These are phyloP conservation scores for Neurospora sp. DNA, from an alignment of 495 filamentous ascomycete species.

Conservation along the genomic window DNA sequence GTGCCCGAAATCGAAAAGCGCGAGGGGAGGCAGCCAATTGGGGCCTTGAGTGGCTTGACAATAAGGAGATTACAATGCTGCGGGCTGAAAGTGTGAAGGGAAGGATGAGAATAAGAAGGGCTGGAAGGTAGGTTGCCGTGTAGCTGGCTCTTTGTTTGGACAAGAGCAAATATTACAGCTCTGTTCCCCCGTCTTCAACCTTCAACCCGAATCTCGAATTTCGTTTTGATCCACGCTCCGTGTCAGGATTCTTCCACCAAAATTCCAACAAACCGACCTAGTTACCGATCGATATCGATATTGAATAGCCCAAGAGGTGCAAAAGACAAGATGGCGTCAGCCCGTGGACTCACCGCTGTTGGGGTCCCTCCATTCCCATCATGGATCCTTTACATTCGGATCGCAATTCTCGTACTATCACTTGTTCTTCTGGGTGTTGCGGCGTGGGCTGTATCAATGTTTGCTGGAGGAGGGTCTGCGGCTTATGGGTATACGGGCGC, in stretches of 20 bases:
- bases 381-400: conserved; percentile 25
- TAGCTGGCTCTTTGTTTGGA: not conserved
- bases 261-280: not conserved
- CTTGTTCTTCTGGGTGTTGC: conserved; percentile 22
- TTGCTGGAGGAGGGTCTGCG: conserved; percentile 1
- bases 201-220: not conserved
- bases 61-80: not conserved
- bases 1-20: not conserved
- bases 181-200: not conserved
- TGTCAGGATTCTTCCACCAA: not conserved
- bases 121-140: not conserved
- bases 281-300: not conserved
- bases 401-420: conserved; percentile 28
- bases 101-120: not conserved
- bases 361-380: conserved; percentile 23
- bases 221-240: not conserved
- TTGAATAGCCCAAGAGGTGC: not conserved
- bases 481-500: conserved; percentile 12
- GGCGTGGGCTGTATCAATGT: conserved; percentile 23
- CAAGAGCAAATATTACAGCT: not conserved
- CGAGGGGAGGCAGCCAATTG: not conserved
- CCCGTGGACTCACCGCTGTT: conserved; percentile 17
- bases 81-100: not conserved
- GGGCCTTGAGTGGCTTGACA: not conserved
- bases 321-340: not conserved